Conservation (phyloP, 2,329 filamentous ascomycete species). For the Thielaviopsis euricoi region DNA sequence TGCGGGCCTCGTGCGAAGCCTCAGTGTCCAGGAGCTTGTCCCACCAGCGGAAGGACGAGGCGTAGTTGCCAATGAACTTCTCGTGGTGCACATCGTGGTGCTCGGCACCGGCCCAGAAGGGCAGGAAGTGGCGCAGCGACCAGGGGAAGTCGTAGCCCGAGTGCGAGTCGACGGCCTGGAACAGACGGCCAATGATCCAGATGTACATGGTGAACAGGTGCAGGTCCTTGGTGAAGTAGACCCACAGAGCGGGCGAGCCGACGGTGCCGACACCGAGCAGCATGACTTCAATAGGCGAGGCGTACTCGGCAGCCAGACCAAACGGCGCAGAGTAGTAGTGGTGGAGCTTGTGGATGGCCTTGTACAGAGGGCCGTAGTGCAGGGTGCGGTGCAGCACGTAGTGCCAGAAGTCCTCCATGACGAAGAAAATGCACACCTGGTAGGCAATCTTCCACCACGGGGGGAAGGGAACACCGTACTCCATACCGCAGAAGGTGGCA, state of each 20-base stretch:
- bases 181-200: conserved; percentile 84
- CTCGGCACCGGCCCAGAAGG: conserved; percentile 93
- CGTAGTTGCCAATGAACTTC: conserved; percentile 96
- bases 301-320: conserved; percentile 90
- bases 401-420: conserved; percentile 94
- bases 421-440: conserved; percentile 87
- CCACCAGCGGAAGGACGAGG: conserved; percentile 98
- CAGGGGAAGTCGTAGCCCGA: conserved; percentile 97
- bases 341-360: conserved; percentile 95
- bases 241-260: conserved; percentile 68
- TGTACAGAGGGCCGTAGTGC: conserved; percentile 92
- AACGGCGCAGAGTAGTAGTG: conserved; percentile 98
- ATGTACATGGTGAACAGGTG: conserved; percentile 96
- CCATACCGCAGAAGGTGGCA: conserved; percentile 80
- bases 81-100: conserved; percentile 97
- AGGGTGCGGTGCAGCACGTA: conserved; percentile 90
- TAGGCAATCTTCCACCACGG: conserved; percentile 69
- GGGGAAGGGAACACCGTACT: conserved; percentile 81
- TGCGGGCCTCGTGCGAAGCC: conserved; percentile 71
- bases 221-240: conserved; percentile 65
- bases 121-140: conserved; percentile 87
- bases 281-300: conserved; percentile 94
- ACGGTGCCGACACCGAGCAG: conserved; percentile 79
- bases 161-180: conserved; percentile 96
- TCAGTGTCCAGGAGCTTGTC: conserved; percentile 89